Conservation (phyloP, 208 protist genomes). For the Acanthamoeba sp. region DNA sequence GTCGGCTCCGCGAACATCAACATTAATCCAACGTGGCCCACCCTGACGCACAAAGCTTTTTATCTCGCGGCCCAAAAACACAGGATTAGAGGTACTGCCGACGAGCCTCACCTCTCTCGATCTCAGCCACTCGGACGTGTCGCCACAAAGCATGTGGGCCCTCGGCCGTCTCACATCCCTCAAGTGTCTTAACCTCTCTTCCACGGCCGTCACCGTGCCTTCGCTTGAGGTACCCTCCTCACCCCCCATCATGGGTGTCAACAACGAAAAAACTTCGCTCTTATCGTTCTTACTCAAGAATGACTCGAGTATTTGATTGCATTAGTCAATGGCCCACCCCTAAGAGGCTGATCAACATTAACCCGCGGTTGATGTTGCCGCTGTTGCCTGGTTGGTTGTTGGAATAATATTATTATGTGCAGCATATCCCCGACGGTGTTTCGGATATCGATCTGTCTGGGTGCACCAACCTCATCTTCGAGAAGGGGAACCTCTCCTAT, state of each 20-base stretch:
- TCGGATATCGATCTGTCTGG: neutral
- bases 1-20: too few relatives aligned
- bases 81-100: too few relatives aligned
- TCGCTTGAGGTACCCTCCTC: neutral
- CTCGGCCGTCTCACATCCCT: neutral
- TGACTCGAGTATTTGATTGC: neutral
- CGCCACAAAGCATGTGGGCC: neutral
- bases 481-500: neutral
- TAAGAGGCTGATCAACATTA: neutral
- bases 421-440: neutral
- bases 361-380: too few relatives aligned
- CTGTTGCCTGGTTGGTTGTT: too few relatives aligned
- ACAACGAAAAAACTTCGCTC: too few relatives aligned
- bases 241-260: too few relatives aligned
- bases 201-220: neutral
- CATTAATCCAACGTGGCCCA: too few relatives aligned
- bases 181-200: neutral
- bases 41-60: too few relatives aligned
- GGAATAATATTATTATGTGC: too few relatives aligned
- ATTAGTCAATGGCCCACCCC: too few relatives aligned
- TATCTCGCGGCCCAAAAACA: too few relatives aligned
- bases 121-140: neutral
- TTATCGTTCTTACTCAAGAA: neutral
- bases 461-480: neutral
- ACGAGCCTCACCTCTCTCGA: neutral